phyloP scores from a whole-genome alignment of 805 yeast genomes.

The Myxozyma melibiosi region DNA sequence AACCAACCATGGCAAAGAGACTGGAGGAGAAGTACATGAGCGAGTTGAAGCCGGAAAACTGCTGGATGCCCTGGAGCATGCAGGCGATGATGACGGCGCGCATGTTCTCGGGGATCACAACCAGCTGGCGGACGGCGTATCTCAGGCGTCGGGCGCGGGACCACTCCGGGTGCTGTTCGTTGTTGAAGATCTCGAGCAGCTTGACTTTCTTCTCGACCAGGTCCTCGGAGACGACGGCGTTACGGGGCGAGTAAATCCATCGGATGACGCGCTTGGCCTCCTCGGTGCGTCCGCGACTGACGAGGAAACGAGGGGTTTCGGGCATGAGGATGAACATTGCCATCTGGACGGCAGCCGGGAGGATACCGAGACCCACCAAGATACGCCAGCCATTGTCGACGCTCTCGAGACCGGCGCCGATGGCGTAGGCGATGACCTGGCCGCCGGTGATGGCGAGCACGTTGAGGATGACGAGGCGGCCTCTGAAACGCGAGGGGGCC shows the following conservation, averaged over 20 bases:
- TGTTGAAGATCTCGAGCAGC: slow-evolving; percentile 52
- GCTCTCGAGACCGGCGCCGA: slow-evolving; percentile 80
- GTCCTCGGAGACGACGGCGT: slow-evolving; percentile 58
- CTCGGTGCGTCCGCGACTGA: slow-evolving; percentile 66
- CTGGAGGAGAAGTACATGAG: slow-evolving; percentile 94
- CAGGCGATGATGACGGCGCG: slow-evolving; percentile 89
- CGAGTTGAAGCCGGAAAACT: slow-evolving; percentile 94
- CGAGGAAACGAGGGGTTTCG: slow-evolving; percentile 90
- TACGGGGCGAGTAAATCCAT: slow-evolving; percentile 52
- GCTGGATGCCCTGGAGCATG: slow-evolving; percentile 95
- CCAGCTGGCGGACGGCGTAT: slow-evolving; percentile 40
- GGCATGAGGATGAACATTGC: slow-evolving; percentile 81
- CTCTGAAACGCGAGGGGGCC: slow-evolving; percentile 85
- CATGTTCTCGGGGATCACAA: slow-evolving; percentile 57
- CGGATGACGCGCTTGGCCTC: slow-evolving; percentile 68
- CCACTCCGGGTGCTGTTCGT: slow-evolving; percentile 29
- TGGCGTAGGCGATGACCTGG: slow-evolving; percentile 89
- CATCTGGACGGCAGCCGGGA: slow-evolving; percentile 82
- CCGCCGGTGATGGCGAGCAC: slow-evolving; percentile 93
- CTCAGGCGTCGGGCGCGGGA: slow-evolving; percentile 34
- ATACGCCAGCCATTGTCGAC: slow-evolving; percentile 90
- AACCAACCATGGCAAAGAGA: slow-evolving; percentile 88
- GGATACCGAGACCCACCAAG: slow-evolving; percentile 83
- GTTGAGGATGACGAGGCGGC: slow-evolving; percentile 84
- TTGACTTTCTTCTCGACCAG: slow-evolving; percentile 64